Evolutionary conservation across 441 rosid species (phyloP).

Genomic region (Adansonia madagascariensis): DNA sequence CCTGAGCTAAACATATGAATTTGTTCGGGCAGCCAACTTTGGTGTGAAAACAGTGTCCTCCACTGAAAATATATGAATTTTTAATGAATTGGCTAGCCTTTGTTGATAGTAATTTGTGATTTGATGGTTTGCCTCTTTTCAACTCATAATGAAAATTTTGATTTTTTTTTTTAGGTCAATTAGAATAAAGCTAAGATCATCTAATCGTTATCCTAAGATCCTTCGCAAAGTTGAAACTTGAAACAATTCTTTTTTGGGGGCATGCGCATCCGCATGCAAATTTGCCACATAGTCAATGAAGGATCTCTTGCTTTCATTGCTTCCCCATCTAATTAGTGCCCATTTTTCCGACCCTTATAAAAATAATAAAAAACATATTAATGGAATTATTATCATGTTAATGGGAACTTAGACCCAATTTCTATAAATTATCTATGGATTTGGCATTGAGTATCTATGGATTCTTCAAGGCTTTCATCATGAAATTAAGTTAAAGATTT

Average conservation of each 20-base stretch:
- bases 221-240: background rate
- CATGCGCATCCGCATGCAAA: slow-evolving; percentile 21
- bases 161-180: background rate
- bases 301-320: slow-evolving; percentile 11
- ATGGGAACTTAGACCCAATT: slow-evolving; percentile 3
- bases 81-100: background rate
- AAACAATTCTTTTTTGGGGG: background rate
- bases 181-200: background rate
- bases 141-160: background rate
- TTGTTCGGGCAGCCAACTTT: background rate
- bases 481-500: slow-evolving; percentile 35
- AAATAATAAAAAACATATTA: background rate
- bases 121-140: slow-evolving; percentile 6
- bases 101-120: background rate
- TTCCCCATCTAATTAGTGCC: slow-evolving; percentile 23
- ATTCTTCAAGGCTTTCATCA: slow-evolving; percentile 29
- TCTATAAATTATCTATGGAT: slow-evolving; percentile 33
- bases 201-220: background rate
- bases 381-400: slow-evolving; percentile 25
- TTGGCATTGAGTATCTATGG: slow-evolving; percentile 40
- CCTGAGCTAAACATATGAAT: background rate
- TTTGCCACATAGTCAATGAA: background rate
- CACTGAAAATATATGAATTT: background rate
- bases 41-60: background rate
- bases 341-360: slow-evolving; percentile 3